Evolutionary conservation across 2,329 filamentous ascomycete species (phyloP).

Genomic region (Xylaria sp.): DNA sequence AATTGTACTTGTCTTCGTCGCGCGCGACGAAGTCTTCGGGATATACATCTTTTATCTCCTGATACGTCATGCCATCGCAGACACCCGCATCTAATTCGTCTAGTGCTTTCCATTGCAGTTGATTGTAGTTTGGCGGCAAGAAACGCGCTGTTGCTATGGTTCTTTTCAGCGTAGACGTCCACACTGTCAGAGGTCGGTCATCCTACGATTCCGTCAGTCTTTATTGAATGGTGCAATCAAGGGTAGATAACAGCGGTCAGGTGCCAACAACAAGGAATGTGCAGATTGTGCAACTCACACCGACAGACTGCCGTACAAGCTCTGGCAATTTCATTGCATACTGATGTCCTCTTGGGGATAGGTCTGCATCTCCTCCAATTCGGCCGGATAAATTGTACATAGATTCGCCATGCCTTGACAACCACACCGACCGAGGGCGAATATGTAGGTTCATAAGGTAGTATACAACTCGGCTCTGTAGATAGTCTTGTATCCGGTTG

Average conservation of each 20-base stretch:
- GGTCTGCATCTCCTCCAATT: constrained; percentile 90
- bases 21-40: constrained; percentile 95
- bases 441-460: constrained; percentile 99
- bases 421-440: constrained; percentile 94
- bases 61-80: constrained; percentile 95
- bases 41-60: constrained; percentile 89
- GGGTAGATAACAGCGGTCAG: constrained; percentile 4
- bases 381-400: constrained; percentile 89
- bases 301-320: constrained; percentile 85
- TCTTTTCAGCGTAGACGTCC: constrained; percentile 74
- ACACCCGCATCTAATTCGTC: constrained; percentile 97
- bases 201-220: constrained; percentile 55
- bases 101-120: constrained; percentile 97
- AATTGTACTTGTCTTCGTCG: constrained; percentile 99
- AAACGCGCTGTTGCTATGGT: constrained; percentile 92
- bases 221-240: constrained; percentile 24
- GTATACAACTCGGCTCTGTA: constrained; percentile 96
- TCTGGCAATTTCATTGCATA: constrained; percentile 88
- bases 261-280: constrained; percentile 6
- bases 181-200: constrained; percentile 70
- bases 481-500: constrained; percentile 95
- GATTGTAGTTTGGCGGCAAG: constrained; percentile 84
- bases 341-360: constrained; percentile 86
- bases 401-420: constrained; percentile 95
- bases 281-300: constrained; percentile 66